phyloP scores from a whole-genome alignment of 2,329 filamentous ascomycete species.

The Fusarium sp. region DNA sequence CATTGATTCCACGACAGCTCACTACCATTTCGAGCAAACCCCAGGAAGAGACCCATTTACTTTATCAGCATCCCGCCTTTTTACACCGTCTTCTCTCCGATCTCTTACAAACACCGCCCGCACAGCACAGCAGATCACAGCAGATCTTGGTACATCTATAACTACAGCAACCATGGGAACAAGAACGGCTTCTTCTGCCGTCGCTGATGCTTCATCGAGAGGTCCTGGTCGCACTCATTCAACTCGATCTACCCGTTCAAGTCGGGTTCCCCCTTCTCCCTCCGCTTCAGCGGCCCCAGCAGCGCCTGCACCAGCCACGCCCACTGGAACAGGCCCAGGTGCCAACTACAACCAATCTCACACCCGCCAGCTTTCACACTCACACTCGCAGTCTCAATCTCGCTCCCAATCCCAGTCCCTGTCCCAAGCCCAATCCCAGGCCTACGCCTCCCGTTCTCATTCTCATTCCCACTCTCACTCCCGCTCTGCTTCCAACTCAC shows the following conservation, averaged over 20 bases:
- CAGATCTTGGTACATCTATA: background rate
- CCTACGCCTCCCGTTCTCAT: conserved; percentile 35
- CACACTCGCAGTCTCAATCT: conserved; percentile 40
- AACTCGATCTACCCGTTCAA: conserved; percentile 49
- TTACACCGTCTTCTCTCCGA: conserved; percentile 27
- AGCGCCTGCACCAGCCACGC: conserved; percentile 39
- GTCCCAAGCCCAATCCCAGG: conserved; percentile 31
- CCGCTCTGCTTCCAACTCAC: conserved; percentile 44
- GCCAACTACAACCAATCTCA: conserved; percentile 41
- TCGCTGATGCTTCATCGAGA: conserved; percentile 42
- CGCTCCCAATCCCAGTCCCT: conserved; percentile 37
- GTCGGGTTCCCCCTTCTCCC: conserved; percentile 36
- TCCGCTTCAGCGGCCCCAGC: conserved; percentile 37
- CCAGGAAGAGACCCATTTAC: conserved; percentile 30
- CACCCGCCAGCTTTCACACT: conserved; percentile 44
- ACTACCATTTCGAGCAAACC: conserved; percentile 35
- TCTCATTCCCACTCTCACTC: conserved; percentile 42
- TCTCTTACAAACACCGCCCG: conserved; percentile 13
- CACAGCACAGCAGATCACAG: conserved; percentile 9
- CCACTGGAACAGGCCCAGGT: conserved; percentile 38
- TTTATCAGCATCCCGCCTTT: conserved; percentile 26
- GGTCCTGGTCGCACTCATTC: conserved; percentile 53
- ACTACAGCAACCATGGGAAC: conserved; percentile 38
- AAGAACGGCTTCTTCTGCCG: conserved; percentile 40
- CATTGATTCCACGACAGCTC: conserved; percentile 32